These are phyloP conservation scores for Apiotrichum laibachii DNA, from an alignment of 1,284 basidiomycete species.

Conservation along the genomic window DNA sequence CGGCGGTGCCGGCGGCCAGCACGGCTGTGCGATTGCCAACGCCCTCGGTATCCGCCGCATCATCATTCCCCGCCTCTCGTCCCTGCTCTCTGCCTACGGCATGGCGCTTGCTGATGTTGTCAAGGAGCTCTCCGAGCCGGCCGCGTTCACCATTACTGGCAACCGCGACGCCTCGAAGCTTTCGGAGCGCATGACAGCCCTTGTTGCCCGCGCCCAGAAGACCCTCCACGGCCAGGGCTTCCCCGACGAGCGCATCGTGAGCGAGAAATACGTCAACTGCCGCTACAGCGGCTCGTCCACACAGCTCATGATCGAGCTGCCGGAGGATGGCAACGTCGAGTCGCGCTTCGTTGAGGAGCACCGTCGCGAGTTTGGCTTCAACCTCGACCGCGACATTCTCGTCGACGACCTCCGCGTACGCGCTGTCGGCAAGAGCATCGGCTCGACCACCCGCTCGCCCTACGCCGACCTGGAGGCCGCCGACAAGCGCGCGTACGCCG, in stretches of 20 bases:
- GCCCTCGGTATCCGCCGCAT: slow-evolving; percentile 39
- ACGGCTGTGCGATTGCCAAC: slow-evolving; percentile 37
- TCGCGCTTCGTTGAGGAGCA: slow-evolving; percentile 36
- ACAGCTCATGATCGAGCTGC: slow-evolving; percentile 41
- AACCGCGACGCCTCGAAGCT: slow-evolving; percentile 25
- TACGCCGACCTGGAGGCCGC: slow-evolving; percentile 29
- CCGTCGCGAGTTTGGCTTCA: slow-evolving; percentile 45
- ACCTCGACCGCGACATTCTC: slow-evolving; percentile 35
- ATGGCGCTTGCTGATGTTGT: slow-evolving; percentile 45
- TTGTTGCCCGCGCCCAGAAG: slow-evolving; percentile 56
- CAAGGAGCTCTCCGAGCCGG: slow-evolving; percentile 37
- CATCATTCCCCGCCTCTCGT: slow-evolving; percentile 41
- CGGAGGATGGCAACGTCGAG: slow-evolving; percentile 33
- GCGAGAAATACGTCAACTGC: slow-evolving; percentile 58
- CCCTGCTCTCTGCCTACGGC: slow-evolving; percentile 44
- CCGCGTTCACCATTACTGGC: slow-evolving; percentile 25
- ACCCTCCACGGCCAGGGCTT: slow-evolving; percentile 81
- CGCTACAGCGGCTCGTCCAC: slow-evolving; percentile 41
- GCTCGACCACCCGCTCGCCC: slow-evolving; percentile 27
- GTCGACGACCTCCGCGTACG: slow-evolving; percentile 43
- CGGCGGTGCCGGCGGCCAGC: slow-evolving; percentile 46
- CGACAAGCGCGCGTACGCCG: slow-evolving; percentile 15
- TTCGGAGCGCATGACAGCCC: slow-evolving; percentile 22
- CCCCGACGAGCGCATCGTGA: slow-evolving; percentile 63
- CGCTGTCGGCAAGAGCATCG: slow-evolving; percentile 35